Conservation (phyloP, 1,284 basidiomycete genomes). For the Pseudozyma sp. region DNA sequence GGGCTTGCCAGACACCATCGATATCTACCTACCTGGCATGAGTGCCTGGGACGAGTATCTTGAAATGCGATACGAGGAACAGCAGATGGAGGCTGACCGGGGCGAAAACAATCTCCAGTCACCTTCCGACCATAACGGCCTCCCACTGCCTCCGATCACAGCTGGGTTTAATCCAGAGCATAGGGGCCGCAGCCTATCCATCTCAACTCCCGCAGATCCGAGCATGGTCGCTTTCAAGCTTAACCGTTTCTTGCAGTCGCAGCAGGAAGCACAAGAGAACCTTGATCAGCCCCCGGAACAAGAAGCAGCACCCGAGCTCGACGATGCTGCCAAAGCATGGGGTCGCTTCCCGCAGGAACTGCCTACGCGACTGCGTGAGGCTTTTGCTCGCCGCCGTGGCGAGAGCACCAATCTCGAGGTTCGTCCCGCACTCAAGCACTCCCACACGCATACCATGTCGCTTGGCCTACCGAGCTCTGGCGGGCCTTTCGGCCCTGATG, state of each 20-base stretch:
- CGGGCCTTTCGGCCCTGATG: slow-evolving; percentile 53
- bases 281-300: slow-evolving; percentile 7
- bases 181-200: slow-evolving; percentile 36
- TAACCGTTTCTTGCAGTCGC: slow-evolving; percentile 52
- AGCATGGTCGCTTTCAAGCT: slow-evolving; percentile 53
- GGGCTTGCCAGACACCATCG: slow-evolving; percentile 59
- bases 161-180: slow-evolving; percentile 9
- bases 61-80: slow-evolving; percentile 42
- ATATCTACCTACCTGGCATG: slow-evolving; percentile 63
- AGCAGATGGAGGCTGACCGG: slow-evolving; percentile 27
- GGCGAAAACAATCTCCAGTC: slow-evolving; percentile 8
- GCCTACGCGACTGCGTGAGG: slow-evolving; percentile 32
- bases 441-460: slow-evolving; percentile 53
- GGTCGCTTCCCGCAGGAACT: slow-evolving; percentile 26
- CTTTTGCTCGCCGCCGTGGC: slow-evolving; percentile 30
- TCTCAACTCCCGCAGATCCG: slow-evolving; percentile 54
- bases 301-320: neutral
- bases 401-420: slow-evolving; percentile 18
- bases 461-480: slow-evolving; percentile 56
- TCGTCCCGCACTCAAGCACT: slow-evolving; percentile 14
- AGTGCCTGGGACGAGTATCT: slow-evolving; percentile 59
- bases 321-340: slow-evolving; percentile 8
- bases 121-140: slow-evolving; percentile 2
- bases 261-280: slow-evolving; percentile 17
- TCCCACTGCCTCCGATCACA: slow-evolving; percentile 14